These are phyloP conservation scores for Teratosphaeriaceae sp. DNA, from an alignment of 2,329 filamentous ascomycete species.

Conservation along the genomic window DNA sequence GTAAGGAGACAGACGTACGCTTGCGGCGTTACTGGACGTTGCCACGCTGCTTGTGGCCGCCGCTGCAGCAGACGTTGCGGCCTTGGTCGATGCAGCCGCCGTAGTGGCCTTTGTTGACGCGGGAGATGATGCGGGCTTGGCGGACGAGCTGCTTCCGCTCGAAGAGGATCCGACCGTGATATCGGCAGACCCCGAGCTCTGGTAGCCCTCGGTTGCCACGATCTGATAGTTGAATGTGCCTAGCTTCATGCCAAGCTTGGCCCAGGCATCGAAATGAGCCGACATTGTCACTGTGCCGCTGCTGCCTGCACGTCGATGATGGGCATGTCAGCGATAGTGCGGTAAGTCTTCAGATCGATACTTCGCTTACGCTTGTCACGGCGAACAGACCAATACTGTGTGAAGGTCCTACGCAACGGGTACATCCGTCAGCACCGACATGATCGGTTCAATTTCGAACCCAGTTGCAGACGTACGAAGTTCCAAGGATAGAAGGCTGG, in stretches of 20 bases:
- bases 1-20: too few species aligned
- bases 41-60: too few species aligned
- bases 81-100: not conserved
- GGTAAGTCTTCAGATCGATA: slow-evolving; percentile 26
- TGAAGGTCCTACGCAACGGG: slow-evolving; percentile 34
- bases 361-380: slow-evolving; percentile 27
- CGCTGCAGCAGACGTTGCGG: too few species aligned
- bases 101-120: not conserved
- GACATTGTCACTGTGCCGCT: slow-evolving; percentile 1
- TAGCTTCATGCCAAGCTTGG: slow-evolving; percentile 21
- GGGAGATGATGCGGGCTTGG: not conserved
- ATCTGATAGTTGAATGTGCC: slow-evolving; percentile 28
- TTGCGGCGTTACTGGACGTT: too few species aligned
- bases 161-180: slow-evolving; percentile 16
- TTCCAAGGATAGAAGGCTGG: slow-evolving; percentile 34
- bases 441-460: too few species aligned
- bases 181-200: slow-evolving; percentile 14
- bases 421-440: too few species aligned
- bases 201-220: slow-evolving; percentile 18
- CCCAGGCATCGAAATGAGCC: slow-evolving; percentile 6
- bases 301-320: too few species aligned
- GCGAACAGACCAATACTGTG: slow-evolving; percentile 38
- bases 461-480: too few species aligned
- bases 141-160: not conserved
- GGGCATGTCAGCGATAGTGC: too few species aligned